Evolutionary conservation across 2,329 filamentous ascomycete genomes (phyloP).

Genomic region (Ophiostoma montium): DNA sequence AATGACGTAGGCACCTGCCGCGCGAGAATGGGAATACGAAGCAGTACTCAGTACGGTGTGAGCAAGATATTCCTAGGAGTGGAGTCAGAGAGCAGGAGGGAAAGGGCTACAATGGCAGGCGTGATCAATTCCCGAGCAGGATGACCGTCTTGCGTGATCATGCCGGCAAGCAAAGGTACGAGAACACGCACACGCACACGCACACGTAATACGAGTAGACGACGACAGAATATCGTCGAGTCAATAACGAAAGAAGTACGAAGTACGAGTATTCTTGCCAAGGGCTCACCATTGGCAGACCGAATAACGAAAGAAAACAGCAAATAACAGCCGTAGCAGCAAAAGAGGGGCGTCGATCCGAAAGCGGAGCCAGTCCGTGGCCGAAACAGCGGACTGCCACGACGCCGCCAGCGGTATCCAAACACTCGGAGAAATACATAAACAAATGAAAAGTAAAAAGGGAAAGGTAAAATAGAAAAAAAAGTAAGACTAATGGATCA

Average conservation of each 20-base stretch:
- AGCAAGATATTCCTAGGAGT: neutral
- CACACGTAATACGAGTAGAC: too few relatives aligned
- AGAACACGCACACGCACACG: too few relatives aligned
- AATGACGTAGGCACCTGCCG: constrained; percentile 2
- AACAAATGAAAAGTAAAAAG: too few relatives aligned
- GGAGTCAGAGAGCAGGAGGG: neutral
- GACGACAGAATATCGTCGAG: too few relatives aligned
- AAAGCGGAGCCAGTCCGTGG: constrained; percentile 5
- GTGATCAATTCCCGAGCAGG: too few relatives aligned
- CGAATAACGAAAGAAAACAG: too few relatives aligned
- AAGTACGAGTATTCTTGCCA: too few relatives aligned
- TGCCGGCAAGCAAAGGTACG: neutral
- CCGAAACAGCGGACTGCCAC: neutral
- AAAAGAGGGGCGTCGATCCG: constrained; percentile 6
- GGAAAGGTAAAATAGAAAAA: too few relatives aligned
- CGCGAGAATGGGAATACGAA: neutral
- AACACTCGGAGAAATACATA: neutral
- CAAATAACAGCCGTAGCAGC: neutral
- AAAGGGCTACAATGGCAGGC: too few relatives aligned
- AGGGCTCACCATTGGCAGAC: too few relatives aligned
- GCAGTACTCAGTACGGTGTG: neutral
- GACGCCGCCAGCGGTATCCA: neutral
- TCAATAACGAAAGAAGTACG: too few relatives aligned
- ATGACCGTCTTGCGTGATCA: constrained; percentile 11
- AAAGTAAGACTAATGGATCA: neutral